A percentile compares a stretch with the other conserved stretches of the same genome.
These are phyloP conservation scores for Thalia dealbata DNA, from an alignment of 176 grass and related monocot genomes.

Conservation along the genomic window DNA sequence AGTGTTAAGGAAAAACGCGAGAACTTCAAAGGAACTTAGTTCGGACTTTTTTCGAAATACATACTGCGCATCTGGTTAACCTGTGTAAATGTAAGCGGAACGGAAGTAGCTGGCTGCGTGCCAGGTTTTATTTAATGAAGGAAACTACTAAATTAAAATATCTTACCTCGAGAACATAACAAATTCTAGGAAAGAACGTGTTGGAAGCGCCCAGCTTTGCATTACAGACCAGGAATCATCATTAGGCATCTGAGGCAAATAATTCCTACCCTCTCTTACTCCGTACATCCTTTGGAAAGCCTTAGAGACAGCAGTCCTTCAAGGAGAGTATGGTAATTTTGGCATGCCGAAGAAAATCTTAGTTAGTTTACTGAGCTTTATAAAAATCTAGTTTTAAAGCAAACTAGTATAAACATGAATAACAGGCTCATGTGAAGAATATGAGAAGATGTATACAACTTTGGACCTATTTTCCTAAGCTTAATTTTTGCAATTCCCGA, in stretches of 20 bases:
- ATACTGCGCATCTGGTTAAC: too few species aligned
- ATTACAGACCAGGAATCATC: slow-evolving; percentile 83
- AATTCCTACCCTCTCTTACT: slow-evolving; percentile 44
- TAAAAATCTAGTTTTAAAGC: neutral
- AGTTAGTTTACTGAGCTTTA: neutral
- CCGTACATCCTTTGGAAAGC: slow-evolving; percentile 81
- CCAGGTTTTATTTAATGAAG: neutral
- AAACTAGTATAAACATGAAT: neutral
- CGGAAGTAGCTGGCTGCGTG: slow-evolving; percentile 4
- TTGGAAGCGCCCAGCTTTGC: slow-evolving; percentile 94
- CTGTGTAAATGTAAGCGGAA: neutral
- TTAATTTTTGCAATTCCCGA: too few species aligned
- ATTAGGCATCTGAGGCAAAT: slow-evolving; percentile 62
- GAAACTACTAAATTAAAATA: slow-evolving; percentile 16
- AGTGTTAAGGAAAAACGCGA: too few species aligned
- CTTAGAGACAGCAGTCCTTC: slow-evolving; percentile 59
- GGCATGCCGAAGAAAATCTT: too few species aligned
- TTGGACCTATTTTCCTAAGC: too few species aligned
- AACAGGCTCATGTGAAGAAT: too few species aligned
- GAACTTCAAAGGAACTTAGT: too few species aligned
- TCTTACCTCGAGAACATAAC: slow-evolving; percentile 95
- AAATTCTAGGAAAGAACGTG: slow-evolving; percentile 89
- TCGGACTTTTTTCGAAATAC: too few species aligned
- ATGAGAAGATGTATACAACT: too few species aligned
- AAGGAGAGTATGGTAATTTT: neutral